Conservation (phyloP, 2,329 filamentous ascomycete species). For the Shiraia bambusicola region DNA sequence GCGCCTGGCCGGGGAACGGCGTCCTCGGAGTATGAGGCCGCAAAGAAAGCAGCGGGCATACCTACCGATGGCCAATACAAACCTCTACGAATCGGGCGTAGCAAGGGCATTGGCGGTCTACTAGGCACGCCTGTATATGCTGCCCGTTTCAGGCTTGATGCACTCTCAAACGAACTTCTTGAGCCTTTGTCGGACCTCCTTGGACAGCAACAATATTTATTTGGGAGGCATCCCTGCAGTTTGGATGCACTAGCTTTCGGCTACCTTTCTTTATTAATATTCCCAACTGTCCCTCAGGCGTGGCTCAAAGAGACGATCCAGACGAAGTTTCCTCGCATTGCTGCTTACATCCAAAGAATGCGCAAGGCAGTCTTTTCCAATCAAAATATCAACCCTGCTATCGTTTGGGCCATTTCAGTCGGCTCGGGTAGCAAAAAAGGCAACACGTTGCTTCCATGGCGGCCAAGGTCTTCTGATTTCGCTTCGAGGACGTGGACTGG, state of each 20-base stretch:
- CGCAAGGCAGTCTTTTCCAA: conserved; percentile 28
- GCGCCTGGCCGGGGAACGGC: conserved; percentile 34
- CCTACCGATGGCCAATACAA: conserved; percentile 37
- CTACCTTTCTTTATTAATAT: conserved; percentile 74
- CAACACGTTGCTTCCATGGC: conserved; percentile 28
- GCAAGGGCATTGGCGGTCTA: conserved; percentile 61
- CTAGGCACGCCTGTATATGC: conserved; percentile 69
- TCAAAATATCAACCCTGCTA: conserved; percentile 21
- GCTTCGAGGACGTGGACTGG: conserved; percentile 12
- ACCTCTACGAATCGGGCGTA: conserved; percentile 54
- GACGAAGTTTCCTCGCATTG: conserved; percentile 48
- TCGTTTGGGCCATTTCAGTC: conserved; percentile 33
- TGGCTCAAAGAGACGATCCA: conserved; percentile 63
- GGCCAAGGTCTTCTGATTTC: conserved; percentile 12
- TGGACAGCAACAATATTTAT: conserved; percentile 57
- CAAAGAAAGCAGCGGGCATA: conserved; percentile 40
- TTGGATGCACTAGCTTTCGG: conserved; percentile 80
- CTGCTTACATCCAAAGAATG: conserved; percentile 42
- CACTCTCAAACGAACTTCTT: conserved; percentile 68
- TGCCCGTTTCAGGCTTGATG: conserved; percentile 73
- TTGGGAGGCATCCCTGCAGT: conserved; percentile 58
- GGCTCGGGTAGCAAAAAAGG: conserved; percentile 6
- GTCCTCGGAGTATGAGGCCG: conserved; percentile 40
- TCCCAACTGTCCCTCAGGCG: conserved; percentile 60
- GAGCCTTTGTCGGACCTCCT: conserved; percentile 67